Base-by-base conservation (phyloP, 768 basidiomycete species). In the Lactarius sanguifluus region DNA sequence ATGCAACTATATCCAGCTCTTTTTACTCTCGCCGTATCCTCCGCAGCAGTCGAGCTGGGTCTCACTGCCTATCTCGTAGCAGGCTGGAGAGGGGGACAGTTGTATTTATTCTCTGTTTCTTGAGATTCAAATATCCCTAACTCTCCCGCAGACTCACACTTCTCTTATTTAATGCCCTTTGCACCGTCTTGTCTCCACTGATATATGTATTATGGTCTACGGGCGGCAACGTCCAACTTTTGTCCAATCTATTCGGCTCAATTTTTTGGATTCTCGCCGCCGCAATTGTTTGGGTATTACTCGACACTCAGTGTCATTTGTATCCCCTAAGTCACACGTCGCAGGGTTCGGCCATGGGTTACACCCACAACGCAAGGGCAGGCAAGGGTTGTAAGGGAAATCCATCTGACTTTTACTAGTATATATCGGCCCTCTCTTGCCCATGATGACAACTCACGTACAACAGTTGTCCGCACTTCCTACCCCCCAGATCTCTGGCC, bases 181-280 rank as follows among this genome's bases (percentile, higher is more conserved):
- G 91, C 91, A 92, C 91, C n/a, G 80, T 83, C 1, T 70, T 90
- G 52, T 92, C 91, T 73, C 82, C 86, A 16, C 79, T 82, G 15
- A 84, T 86, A 40, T 93, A 92, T 72, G 78, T 91, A 69, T 71
- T 91, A 38, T 92, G 88, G 86, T 83, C 88, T 54, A 76, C 88
- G 45, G 85, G 86, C 61, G 86, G 87, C 57, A 83, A 82, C 5
- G 81, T 83, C 56, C 86, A 88, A 73, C 75, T 90, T 52, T 80
- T 92, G 25, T 90, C 90, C n/a, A 87, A 85, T 73, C 79, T 92
- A 52, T 89, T 91, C 28, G 89, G 89, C 69, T 92, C 91, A 20
- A 82, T 91, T 23, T 74, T 87, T 62, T 93, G 91, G 91, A 78
- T 92, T 36, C 74, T 85, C 32, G 73, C 87, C 43, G 90, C 90